Evolutionary conservation across 805 yeast genomes (phyloP), one percentile per base, ranked within the genome.

Genomic region (Saccharomycopsis capsularis): DNA sequence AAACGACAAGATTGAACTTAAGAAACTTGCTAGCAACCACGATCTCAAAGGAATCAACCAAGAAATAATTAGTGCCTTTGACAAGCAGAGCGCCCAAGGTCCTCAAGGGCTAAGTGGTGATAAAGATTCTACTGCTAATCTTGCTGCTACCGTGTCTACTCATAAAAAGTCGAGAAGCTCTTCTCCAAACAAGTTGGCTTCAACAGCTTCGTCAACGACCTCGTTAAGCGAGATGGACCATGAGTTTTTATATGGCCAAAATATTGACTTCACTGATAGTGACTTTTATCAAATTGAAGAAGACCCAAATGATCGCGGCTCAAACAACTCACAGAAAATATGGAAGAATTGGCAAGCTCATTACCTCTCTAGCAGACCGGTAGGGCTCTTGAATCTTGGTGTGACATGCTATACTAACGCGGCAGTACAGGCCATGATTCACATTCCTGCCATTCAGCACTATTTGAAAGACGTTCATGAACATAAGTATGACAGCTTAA

Each of bases 381-480:
- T 66, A 24, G 99, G 99, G 0, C 69, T 91, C 44, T 65, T 85
- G 44, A 91, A 91, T 64, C 90, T 84, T 57, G 97, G 97, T 37
- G 98, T 93, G 41, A 91, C 98, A 3, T 91, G 99, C 64, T 91
- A 91, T 67, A 90, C 91, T 77, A 91, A 93, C 64, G 83, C 96
- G 4, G 97, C 97, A 1, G 81, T 93, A 23, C 98, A 91, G 68
- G 81, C 95, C 1, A 68, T 93, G 71, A 67, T 90, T 34, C 99
- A 91, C 60, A 79, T 89, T 18, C 97, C 99, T 5, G 95, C 97
- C 3, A 65, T 91, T 48, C 85, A 85, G 58, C 91, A 87, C 62
- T 93, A 90, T 61, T 68, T 93, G 47, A 69, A 73, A 38, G 90
- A 85, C 50, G 76, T 88, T 5, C 65, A 70, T 25, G 80, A 79